Percentiles rank a stretch among this genome's conserved stretches.
These are phyloP conservation scores for Salicornia ramosissima DNA, from an alignment of 148 eudicot species.

Conservation along the genomic window DNA sequence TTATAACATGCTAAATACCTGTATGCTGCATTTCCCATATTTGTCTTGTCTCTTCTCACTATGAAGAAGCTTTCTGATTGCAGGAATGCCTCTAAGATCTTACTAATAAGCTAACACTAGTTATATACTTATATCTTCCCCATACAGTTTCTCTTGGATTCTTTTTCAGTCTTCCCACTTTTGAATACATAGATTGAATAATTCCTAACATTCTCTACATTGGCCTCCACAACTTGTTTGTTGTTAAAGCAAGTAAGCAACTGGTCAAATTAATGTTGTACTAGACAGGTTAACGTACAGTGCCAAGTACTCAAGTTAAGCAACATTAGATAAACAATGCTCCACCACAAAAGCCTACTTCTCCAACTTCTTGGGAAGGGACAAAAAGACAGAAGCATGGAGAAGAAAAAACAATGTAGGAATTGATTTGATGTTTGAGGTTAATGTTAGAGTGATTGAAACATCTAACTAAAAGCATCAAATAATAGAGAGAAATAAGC, in stretches of 20 bases:
- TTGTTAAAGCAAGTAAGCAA: neutral
- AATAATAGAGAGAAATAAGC: constrained; percentile 7
- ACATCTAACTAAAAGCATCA: neutral
- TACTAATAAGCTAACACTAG: neutral
- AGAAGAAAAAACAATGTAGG: no score
- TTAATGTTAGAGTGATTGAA: neutral
- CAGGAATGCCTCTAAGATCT: neutral
- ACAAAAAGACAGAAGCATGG: no score
- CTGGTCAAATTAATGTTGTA: neutral
- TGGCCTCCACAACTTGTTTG: neutral
- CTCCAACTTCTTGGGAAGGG: neutral
- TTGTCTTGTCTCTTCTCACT: neutral
- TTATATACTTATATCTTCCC: no score
- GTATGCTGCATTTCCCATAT: neutral
- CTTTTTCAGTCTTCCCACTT: neutral
- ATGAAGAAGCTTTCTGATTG: neutral
- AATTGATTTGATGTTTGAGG: neutral
- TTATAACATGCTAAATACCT: no score
- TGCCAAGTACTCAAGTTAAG: neutral
- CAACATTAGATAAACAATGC: neutral
- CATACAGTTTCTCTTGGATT: no score
- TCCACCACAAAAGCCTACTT: neutral
- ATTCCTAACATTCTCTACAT: neutral
- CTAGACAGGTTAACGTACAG: neutral
- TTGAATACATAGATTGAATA: neutral